Evolutionary conservation across 2,329 filamentous ascomycete genomes (phyloP).

Genomic region (Chaetomiaceae sp.): DNA sequence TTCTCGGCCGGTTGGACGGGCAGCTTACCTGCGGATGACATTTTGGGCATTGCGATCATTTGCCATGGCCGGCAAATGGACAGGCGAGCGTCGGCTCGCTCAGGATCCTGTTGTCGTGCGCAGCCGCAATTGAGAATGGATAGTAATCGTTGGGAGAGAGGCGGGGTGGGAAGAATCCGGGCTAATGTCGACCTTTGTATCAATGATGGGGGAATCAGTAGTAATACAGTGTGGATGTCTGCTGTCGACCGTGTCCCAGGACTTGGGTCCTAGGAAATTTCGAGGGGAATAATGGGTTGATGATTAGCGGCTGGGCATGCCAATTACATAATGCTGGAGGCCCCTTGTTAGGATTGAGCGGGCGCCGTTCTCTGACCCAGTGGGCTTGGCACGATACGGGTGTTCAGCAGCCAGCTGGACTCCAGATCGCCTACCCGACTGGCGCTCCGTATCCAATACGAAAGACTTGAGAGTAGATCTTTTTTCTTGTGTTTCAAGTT

Average conservation of each 20-base stretch:
- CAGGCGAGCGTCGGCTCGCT: conserved; percentile 15
- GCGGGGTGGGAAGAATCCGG: background rate
- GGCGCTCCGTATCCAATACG: too few species aligned
- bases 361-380: background rate
- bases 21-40: conserved; percentile 37
- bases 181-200: background rate
- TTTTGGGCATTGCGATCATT: conserved; percentile 32
- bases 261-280: conserved; percentile 22
- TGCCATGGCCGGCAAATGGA: conserved; percentile 31
- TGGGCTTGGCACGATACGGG: conserved; percentile 10
- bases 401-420: too few species aligned
- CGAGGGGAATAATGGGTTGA: conserved; percentile 26
- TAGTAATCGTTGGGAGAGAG: background rate
- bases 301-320: conserved; percentile 22
- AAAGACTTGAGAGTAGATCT: too few species aligned
- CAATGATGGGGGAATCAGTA: background rate
- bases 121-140: background rate
- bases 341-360: background rate
- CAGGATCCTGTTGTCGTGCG: conserved; percentile 12
- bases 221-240: conserved; percentile 14
- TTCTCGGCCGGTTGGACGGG: background rate
- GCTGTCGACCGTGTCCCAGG: conserved; percentile 9
- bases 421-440: too few species aligned
- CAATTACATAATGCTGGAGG: conserved; percentile 21
- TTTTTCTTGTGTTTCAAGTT: too few species aligned